A percentile compares a stretch with the other conserved stretches of the same genome.
Conservation (phyloP, 352 stramenopile species). For the Phytophthora multivora region DNA sequence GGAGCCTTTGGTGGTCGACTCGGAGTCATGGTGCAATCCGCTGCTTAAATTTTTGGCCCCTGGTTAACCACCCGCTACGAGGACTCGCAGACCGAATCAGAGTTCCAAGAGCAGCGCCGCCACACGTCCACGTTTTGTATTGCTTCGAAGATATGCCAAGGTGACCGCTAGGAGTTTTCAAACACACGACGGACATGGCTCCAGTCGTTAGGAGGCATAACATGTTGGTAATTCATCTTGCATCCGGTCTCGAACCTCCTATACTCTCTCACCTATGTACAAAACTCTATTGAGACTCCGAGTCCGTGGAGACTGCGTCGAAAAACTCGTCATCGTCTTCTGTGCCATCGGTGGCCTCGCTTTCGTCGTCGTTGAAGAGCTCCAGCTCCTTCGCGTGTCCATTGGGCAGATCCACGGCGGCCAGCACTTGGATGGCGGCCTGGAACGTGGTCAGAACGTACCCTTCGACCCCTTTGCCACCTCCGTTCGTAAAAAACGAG, state of each 20-base stretch:
- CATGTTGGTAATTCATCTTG: constrained; percentile 13
- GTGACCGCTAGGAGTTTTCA: background rate
- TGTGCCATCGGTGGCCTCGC: constrained; percentile 26
- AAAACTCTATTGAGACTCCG: constrained; percentile 18
- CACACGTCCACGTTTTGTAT: constrained; percentile 16
- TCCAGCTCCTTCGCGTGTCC: constrained; percentile 61
- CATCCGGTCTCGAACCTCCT: constrained; percentile 22
- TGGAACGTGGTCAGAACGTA: constrained; percentile 84
- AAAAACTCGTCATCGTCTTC: constrained; percentile 62
- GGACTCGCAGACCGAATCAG: constrained; percentile 9
- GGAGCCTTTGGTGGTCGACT: constrained; percentile 6
- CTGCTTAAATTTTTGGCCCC: constrained; percentile 8
- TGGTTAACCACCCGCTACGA: constrained; percentile 20
- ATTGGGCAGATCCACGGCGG: constrained; percentile 59
- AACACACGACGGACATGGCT: background rate
- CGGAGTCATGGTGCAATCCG: constrained; percentile 31
- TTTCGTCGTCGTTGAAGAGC: constrained; percentile 49
- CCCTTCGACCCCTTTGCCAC: constrained; percentile 74
- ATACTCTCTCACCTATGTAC: constrained; percentile 20
- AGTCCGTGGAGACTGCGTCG: constrained; percentile 40
- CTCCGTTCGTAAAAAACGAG: constrained; percentile 77
- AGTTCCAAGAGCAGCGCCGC: constrained; percentile 18
- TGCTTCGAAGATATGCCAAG: constrained; percentile 14
- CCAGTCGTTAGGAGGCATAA: background rate
- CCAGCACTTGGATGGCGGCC: constrained; percentile 70